Evolutionary conservation across 179 eudicot genomes (phyloP).

Genomic region (Corrigiola litoralis): DNA sequence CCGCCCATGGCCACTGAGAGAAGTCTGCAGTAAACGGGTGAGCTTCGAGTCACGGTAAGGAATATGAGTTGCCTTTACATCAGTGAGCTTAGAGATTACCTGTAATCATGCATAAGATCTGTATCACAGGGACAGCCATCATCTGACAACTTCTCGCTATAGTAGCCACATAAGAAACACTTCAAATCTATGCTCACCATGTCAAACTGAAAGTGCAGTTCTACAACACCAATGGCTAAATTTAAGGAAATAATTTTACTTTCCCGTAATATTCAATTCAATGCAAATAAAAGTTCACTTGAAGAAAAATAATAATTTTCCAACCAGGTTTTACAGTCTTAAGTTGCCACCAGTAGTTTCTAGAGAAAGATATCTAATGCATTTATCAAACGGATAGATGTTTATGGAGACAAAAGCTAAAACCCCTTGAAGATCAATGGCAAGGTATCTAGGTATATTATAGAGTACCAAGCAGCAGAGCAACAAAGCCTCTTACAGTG

Average conservation of each 20-base stretch:
- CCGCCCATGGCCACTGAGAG: slow-evolving; percentile 79
- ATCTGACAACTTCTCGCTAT: background rate
- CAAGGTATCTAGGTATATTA: background rate
- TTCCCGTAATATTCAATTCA: too few relatives aligned
- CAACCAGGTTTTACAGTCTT: too few relatives aligned
- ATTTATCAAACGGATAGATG: too few relatives aligned
- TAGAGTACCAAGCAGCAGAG: background rate
- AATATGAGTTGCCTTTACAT: slow-evolving; percentile 67
- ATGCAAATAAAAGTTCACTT: too few relatives aligned
- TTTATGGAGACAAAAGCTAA: too few relatives aligned
- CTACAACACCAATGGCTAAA: too few relatives aligned
- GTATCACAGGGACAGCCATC: background rate
- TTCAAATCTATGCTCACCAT: background rate
- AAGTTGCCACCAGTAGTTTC: too few relatives aligned
- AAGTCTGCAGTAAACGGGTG: slow-evolving; percentile 72
- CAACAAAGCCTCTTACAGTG: slow-evolving; percentile 46
- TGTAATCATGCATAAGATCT: slow-evolving; percentile 15
- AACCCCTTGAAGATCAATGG: background rate
- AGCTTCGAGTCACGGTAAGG: slow-evolving; percentile 87
- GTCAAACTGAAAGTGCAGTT: background rate
- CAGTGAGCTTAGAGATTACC: slow-evolving; percentile 74
- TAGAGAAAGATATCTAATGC: too few relatives aligned
- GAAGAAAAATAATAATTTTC: too few relatives aligned
- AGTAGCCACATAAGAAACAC: background rate
- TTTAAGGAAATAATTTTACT: too few relatives aligned